These are phyloP conservation scores for Heteromeles arbutifolia DNA, from an alignment of 306 rosid genomes.

Conservation along the genomic window DNA sequence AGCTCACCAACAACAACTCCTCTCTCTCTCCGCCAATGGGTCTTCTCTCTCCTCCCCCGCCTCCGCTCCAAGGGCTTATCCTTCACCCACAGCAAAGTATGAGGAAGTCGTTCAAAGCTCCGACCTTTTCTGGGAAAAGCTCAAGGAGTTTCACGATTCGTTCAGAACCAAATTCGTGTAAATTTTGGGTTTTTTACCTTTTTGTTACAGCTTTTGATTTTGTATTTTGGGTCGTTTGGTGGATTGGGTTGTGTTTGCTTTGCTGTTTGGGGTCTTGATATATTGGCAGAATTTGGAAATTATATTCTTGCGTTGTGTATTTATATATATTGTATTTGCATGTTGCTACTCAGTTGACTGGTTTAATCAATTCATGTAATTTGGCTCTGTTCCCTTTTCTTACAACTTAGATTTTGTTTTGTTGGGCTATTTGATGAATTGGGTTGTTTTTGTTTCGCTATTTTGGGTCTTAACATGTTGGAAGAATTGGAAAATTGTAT, in stretches of 20 bases:
- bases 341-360: not conserved
- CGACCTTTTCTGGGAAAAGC: constrained; percentile 55
- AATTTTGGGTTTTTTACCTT: not conserved
- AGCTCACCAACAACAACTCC: constrained; percentile 7
- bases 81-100: constrained; percentile 49
- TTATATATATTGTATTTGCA: not conserved
- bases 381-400: not conserved
- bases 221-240: not conserved
- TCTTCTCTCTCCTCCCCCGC: constrained; percentile 5
- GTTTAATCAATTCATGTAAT: constrained; percentile 30
- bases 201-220: not conserved
- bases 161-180: constrained; percentile 50
- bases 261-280: not conserved
- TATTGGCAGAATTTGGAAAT: not conserved
- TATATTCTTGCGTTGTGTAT: not conserved
- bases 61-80: constrained; percentile 28
- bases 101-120: constrained; percentile 44
- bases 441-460: not conserved
- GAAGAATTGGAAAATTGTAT: not conserved
- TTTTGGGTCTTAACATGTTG: not conserved
- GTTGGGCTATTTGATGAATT: not conserved
- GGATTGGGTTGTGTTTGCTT: not conserved
- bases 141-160: constrained; percentile 55
- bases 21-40: constrained; percentile 18
- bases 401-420: not conserved